Base-by-base conservation (phyloP, 192 early-diverging fungal species). In the Geosiphon pyriformis region DNA sequence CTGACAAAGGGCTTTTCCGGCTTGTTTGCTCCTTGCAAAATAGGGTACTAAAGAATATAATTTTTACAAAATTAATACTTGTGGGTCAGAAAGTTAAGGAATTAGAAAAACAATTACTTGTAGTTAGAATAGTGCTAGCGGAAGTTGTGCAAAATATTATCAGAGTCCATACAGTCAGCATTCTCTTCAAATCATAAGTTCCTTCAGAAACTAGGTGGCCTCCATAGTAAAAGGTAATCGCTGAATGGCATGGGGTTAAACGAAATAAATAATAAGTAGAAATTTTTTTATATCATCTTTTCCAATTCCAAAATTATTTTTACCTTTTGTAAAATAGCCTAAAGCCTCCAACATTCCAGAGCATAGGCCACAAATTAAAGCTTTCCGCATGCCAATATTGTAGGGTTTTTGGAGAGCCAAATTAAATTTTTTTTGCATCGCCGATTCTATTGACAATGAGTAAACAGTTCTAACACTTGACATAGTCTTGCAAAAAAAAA, bases 111-210 rank as follows among this genome's bases (percentile, higher is more conserved):
- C 4, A 54, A 6, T 54, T 20, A 54, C 52, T 54, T 54, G 52
- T 54, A 8, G 18, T n/a, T 7, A 54, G 52, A 7, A 54, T 54
- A 23, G 18, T n/a, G 20, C 52, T 20, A 54, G 63, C 63, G 22
- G 63, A 26, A 18, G 49, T 54, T 3, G 63, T 65, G 10, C 63
- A 65, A 37, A 65, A 65, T 17, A 65, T 65, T 34, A 65, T 32
- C 23, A 65, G 37, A 18, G 63, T 54, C 63, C 63, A 65, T 18
- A 65, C 63, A 12, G 18, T 2, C 2, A 65, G 20, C 63, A 65
- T 65, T 12, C 8, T 65, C 27, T 65, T n/a, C 6, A 65, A 20
- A 35, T 65, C 63, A 27, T 65, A 65, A 37, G 20, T 27, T 17
- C 63, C 63, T 25, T 42, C n/a, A 3, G 34, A 25, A 27, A 65